Percentiles rank a stretch among this genome's conserved stretches.
Evolutionary conservation across 768 basidiomycete species (phyloP).

Genomic region (Fistulinella prunicolor): DNA sequence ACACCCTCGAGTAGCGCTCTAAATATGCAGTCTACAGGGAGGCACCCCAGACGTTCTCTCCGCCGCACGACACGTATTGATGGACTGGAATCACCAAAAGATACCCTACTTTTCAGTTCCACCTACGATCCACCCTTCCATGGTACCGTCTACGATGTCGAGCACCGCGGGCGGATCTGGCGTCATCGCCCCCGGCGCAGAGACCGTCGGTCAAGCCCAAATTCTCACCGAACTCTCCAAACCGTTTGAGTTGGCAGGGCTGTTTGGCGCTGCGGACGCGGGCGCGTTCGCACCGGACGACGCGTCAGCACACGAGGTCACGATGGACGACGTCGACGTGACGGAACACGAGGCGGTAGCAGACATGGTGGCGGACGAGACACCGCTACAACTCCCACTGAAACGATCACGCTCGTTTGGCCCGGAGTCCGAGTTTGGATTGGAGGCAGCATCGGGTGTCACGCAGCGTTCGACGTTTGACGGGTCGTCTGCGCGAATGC

Average conservation of each 20-base stretch:
- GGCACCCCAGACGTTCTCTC: conserved; percentile 87
- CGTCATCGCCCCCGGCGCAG: conserved; percentile 66
- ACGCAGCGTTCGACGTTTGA: background rate
- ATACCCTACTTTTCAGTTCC: conserved; percentile 87
- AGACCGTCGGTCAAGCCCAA: conserved; percentile 77
- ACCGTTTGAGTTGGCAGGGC: conserved; percentile 77
- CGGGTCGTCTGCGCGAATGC: conserved; percentile 22
- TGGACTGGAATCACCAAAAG: conserved; percentile 96
- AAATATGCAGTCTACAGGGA: conserved; percentile 45
- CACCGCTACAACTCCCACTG: conserved; percentile 31
- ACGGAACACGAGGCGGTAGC: conserved; percentile 29
- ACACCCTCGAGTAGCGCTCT: background rate
- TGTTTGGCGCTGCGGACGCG: conserved; percentile 79
- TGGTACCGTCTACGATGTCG: conserved; percentile 49
- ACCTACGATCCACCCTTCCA: conserved; percentile 74
- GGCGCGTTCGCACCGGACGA: conserved; percentile 57
- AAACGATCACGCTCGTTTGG: conserved; percentile 21
- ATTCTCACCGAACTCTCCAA: conserved; percentile 69
- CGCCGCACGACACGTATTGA: conserved; percentile 77
- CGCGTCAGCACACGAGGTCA: conserved; percentile 28
- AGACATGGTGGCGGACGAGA: conserved; percentile 41
- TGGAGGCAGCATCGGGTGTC: background rate
- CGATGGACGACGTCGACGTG: conserved; percentile 46
- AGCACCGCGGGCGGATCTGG: conserved; percentile 34
- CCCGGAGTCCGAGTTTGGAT: background rate